phyloP scores from a whole-genome alignment of 2,329 filamentous ascomycete species.

The Emericellopsis atlantica region DNA sequence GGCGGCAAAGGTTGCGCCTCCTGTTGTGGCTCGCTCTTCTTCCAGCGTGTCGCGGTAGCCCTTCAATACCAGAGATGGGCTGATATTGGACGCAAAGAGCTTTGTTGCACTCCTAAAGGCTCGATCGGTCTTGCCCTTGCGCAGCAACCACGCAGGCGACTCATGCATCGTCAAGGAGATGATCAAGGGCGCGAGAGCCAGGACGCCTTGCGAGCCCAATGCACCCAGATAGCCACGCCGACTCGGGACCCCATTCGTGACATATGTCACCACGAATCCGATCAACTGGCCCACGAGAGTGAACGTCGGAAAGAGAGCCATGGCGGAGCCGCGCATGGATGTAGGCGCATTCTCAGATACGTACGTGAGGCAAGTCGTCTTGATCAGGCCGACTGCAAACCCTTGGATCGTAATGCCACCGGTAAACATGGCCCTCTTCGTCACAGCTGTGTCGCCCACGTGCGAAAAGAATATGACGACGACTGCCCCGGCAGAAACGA shows the following conservation, averaged over 20 bases:
- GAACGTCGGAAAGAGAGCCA: slow-evolving; percentile 36
- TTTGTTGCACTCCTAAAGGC: slow-evolving; percentile 32
- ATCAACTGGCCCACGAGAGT: slow-evolving; percentile 33
- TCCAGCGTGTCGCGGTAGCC: slow-evolving; percentile 19
- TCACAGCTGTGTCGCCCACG: slow-evolving; percentile 1
- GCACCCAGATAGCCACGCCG: slow-evolving; percentile 22
- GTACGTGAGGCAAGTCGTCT: slow-evolving; percentile 30
- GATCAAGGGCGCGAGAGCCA: slow-evolving; percentile 25
- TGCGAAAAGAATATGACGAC: slow-evolving; percentile 14
- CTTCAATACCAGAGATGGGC: background rate
- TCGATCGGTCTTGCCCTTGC: slow-evolving; percentile 22
- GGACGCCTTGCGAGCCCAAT: slow-evolving; percentile 31
- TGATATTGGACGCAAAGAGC: slow-evolving; percentile 15
- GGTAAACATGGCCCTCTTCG: slow-evolving; percentile 11
- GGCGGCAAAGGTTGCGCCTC: slow-evolving; percentile 21
- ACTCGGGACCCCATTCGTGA: slow-evolving; percentile 8
- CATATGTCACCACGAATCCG: slow-evolving; percentile 27
- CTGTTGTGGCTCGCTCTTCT: slow-evolving; percentile 16
- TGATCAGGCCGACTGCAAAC: slow-evolving; percentile 23
- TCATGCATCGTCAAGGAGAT: slow-evolving; percentile 34
- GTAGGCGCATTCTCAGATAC: slow-evolving; percentile 36
- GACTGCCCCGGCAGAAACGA: slow-evolving; percentile 11
- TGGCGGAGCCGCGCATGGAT: slow-evolving; percentile 28
- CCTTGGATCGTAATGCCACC: slow-evolving; percentile 13
- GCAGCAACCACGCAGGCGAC: slow-evolving; percentile 34